Evolutionary conservation across 805 yeast genomes (phyloP).

Genomic region (Candida sakaeoensis): DNA sequence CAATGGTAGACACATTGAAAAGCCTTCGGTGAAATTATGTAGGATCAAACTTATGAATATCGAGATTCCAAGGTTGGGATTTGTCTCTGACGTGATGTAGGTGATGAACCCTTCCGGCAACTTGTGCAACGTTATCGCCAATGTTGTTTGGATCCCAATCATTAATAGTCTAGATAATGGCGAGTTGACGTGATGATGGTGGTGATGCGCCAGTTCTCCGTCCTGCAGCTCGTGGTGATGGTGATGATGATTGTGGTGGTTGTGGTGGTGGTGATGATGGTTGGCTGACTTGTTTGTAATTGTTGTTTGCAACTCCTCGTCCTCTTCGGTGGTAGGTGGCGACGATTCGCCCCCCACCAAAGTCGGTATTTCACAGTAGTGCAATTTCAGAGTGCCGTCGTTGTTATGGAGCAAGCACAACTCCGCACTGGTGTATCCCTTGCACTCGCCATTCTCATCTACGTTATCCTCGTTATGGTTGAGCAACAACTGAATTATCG

Average conservation of each 20-base stretch:
- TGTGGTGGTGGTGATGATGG: slow-evolving; percentile 1
- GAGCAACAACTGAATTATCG: slow-evolving; percentile 25
- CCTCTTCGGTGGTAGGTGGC: not conserved
- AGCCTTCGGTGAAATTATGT: slow-evolving; percentile 93
- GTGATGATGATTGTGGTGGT: slow-evolving; percentile 1
- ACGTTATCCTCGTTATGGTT: slow-evolving; percentile 16
- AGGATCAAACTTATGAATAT: slow-evolving; percentile 82
- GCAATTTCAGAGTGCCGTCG: slow-evolving; percentile 17
- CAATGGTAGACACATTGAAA: slow-evolving; percentile 87
- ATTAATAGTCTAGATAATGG: slow-evolving; percentile 76
- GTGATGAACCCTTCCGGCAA: slow-evolving; percentile 94
- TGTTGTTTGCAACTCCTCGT: not conserved
- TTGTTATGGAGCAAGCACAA: slow-evolving; percentile 17
- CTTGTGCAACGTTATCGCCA: slow-evolving; percentile 86
- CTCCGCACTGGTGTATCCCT: slow-evolving; percentile 46
- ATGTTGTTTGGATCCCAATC: slow-evolving; percentile 85
- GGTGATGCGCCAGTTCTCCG: slow-evolving; percentile 39
- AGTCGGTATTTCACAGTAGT: slow-evolving; percentile 38
- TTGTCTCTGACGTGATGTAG: slow-evolving; percentile 71
- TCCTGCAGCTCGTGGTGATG: slow-evolving; percentile 16
- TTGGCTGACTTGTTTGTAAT: not conserved
- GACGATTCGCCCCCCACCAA: slow-evolving; percentile 14
- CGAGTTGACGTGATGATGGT: slow-evolving; percentile 77
- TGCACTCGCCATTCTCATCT: slow-evolving; percentile 42
- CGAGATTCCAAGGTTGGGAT: slow-evolving; percentile 61